Conservation (phyloP, 306 rosid genomes). For the apple (Malus domestica) region ASM211411v1 NC_041798.1:23181501-23182000, state of each 20-base stretch:
- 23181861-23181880: neutral
- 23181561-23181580: neutral
- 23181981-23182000: neutral
- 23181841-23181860: neutral
- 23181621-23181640: neutral
- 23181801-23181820: neutral
- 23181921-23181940: neutral
- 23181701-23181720: slow-evolving; percentile 77
- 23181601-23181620: neutral
- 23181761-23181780: neutral
- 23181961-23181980: neutral
- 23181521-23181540: neutral
- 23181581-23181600: neutral
- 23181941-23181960: neutral
- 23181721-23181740: slow-evolving; percentile 72
- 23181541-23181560: neutral
- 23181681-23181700: slow-evolving; percentile 94
- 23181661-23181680: slow-evolving; percentile 67
- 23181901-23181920: neutral
- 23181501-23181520: neutral
- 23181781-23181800: neutral
- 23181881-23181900: neutral
- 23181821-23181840: neutral
- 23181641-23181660: neutral
- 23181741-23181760: slow-evolving; percentile 24